These are phyloP conservation scores for Coniochaeta sp. DNA, from an alignment of 2,329 filamentous ascomycete species.

Conservation along the genomic window DNA sequence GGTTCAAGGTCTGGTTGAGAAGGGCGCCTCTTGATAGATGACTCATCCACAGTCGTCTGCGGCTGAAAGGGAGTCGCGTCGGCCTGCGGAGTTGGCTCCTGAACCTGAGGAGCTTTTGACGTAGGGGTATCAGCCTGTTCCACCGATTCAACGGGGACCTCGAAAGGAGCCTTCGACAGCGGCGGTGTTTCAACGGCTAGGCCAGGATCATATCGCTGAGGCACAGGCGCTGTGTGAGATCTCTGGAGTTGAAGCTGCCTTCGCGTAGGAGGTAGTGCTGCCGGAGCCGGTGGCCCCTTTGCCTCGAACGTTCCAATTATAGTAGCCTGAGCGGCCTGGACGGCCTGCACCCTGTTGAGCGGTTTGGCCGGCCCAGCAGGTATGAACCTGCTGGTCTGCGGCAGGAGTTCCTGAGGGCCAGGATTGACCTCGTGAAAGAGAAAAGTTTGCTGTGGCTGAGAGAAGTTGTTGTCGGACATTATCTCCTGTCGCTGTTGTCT, in stretches of 20 bases:
- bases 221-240: neutral
- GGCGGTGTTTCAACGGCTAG: neutral
- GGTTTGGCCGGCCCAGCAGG: slow-evolving; percentile 19
- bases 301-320: neutral
- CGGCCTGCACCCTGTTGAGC: slow-evolving; percentile 10
- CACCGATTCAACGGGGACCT: neutral
- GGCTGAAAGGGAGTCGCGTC: neutral
- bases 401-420: slow-evolving; percentile 34
- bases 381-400: slow-evolving; percentile 34
- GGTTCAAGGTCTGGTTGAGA: neutral
- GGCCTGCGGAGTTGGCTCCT: neutral
- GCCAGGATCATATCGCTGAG: neutral
- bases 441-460: slow-evolving; percentile 20
- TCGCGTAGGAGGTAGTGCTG: neutral
- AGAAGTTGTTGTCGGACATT: slow-evolving; percentile 8
- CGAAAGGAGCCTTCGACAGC: neutral
- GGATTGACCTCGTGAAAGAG: slow-evolving; percentile 34
- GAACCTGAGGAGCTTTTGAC: neutral
- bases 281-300: neutral
- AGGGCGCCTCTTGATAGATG: neutral
- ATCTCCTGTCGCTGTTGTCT: neutral
- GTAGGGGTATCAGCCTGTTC: neutral
- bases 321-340: neutral
- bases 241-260: neutral
- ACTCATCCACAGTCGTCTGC: neutral